phyloP scores from a whole-genome alignment of 345 rosid genomes.

The Eucalyptus brandiana region DNA sequence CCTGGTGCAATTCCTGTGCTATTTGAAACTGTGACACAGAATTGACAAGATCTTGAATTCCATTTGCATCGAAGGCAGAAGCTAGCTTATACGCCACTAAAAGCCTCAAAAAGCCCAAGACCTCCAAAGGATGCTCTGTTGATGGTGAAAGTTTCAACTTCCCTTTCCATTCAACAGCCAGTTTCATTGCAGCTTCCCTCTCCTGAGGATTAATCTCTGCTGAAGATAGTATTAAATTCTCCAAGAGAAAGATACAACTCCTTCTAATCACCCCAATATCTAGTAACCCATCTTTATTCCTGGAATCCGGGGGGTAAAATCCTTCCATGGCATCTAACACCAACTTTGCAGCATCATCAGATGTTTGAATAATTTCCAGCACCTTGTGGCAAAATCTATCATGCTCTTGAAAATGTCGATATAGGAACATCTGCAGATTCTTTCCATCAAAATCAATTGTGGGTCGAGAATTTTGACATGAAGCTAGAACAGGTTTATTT shows the following conservation, averaged over 20 bases:
- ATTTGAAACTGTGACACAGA: background rate
- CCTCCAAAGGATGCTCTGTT: constrained; percentile 11
- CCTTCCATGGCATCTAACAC: constrained; percentile 30
- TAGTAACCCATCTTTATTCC: background rate
- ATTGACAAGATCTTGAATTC: constrained; percentile 8
- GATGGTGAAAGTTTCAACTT: background rate
- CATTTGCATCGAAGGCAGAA: constrained; percentile 6
- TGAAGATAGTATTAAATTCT: constrained; percentile 18
- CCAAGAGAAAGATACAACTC: constrained; percentile 24
- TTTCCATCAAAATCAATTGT: constrained; percentile 3
- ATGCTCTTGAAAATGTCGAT: constrained; percentile 7
- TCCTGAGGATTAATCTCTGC: constrained; percentile 4
- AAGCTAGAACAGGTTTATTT: background rate
- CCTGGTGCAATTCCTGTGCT: constrained; percentile 1
- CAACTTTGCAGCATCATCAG: constrained; percentile 37
- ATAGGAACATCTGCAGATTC: constrained; percentile 22
- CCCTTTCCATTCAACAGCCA: constrained; percentile 22
- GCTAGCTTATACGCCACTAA: constrained; percentile 21
- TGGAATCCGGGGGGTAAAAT: constrained; percentile 8
- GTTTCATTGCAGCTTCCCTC: constrained; percentile 13
- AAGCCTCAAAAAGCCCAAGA: constrained; percentile 18
- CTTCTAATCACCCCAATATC: constrained; percentile 11
- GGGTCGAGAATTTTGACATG: background rate
- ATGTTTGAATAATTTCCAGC: background rate
- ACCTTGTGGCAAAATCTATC: constrained; percentile 9